Evolutionary conservation across 2,329 filamentous ascomycete species (phyloP), one percentile per base, ranked within the genome.

Genomic region (Phialophora expanda): DNA sequence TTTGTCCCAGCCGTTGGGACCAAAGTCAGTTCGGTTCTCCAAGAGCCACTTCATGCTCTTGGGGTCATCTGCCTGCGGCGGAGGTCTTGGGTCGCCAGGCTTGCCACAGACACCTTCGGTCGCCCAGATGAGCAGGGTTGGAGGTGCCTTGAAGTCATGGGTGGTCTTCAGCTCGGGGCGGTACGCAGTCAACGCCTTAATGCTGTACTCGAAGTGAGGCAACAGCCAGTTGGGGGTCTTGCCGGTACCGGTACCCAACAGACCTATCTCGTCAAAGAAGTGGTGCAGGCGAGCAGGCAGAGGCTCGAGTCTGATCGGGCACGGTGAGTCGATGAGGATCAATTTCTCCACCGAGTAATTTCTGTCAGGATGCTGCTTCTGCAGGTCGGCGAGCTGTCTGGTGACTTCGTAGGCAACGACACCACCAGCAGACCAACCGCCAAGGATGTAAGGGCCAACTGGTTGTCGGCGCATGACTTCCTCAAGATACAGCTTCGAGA

Each of bases 221-320:
- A 83, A 76, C 30, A 85, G 75, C 82, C 82, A 84, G 50, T 76
- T 76, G 1, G 82, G 82, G 5, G 79, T 77, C 54, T 77, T 78
- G 26, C 75, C 74, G 41, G 78, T 78, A 56, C 78, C 79, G 50
- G 78, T 76, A 14, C 81, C 81, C 61, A 85, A 81, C 48, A 85
- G 75, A 28, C 80, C 79, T 51, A 82, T 77, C 8, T 75, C 74
- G 64, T 82, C 77, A 69, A 82, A 83, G 76, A 82, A 83, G 64
- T 80, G 76, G 72, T 84, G 83, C 17, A 85, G 76, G 34, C 79
- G 78, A 22, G 77, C 74, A 2, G 90, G 90, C 0, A 90, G 83
- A 22, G 87, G 87, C 77, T 91, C 87, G 7, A 93, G 86, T 7
- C 86, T 87, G 66, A 87, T 79, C 1, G 87, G 88, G 72, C 84